Conservation (phyloP, 1,139 yeast genomes). For the Sugiyamaella pinicola region DNA sequence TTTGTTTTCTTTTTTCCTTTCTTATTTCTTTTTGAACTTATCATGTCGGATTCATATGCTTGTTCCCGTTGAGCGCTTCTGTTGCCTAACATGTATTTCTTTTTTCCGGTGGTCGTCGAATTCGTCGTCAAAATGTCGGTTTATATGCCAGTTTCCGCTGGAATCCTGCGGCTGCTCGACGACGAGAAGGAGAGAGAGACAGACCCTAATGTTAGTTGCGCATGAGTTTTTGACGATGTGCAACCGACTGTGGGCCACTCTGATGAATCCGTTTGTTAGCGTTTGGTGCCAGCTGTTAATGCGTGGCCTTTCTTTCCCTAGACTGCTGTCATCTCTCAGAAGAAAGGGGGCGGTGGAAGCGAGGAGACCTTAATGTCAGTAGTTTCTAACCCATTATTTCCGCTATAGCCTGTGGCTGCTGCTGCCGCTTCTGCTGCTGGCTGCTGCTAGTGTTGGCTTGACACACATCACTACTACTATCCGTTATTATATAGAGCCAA, state of each 20-base stretch:
- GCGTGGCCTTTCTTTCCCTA: background rate
- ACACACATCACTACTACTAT: background rate
- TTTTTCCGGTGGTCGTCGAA: background rate
- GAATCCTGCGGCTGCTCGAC: slow-evolving; percentile 8
- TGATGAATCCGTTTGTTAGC: background rate
- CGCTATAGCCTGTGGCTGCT: background rate
- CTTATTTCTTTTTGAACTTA: slow-evolving; percentile 4
- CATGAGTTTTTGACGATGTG: slow-evolving; percentile 7
- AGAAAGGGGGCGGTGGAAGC: no score
- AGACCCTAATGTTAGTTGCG: slow-evolving; percentile 1
- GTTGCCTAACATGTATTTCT: background rate
- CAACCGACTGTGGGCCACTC: background rate
- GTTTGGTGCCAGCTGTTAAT: background rate
- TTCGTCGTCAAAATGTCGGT: no score
- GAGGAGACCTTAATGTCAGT: background rate
- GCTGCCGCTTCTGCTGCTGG: background rate
- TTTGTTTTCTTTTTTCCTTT: slow-evolving; percentile 4
- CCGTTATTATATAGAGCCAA: background rate
- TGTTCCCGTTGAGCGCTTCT: slow-evolving; percentile 13
- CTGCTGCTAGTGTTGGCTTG: background rate
- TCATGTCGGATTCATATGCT: slow-evolving; percentile 12
- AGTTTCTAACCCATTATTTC: background rate
- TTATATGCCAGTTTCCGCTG: background rate
- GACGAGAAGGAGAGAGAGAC: background rate
- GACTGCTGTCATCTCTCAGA: background rate